Percentiles rank a stretch among this genome's conserved stretches.
Evolutionary conservation across 371 early-diverging fungal species (phyloP).

Genomic region (Smittium culicis): DNA sequence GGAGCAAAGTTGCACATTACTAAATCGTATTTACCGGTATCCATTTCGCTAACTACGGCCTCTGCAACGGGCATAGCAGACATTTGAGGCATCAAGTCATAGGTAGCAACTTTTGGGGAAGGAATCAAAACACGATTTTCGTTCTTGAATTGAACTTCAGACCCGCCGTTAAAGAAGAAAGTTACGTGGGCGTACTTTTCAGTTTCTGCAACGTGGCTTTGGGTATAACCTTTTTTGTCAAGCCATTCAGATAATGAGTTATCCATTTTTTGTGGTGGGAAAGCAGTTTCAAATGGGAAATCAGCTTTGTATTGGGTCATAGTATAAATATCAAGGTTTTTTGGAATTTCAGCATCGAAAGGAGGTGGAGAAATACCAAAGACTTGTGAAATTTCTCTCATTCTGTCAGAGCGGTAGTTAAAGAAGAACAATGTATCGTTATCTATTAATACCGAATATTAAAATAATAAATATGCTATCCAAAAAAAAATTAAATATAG

Average conservation of each 20-base stretch:
- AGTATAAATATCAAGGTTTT: conserved; percentile 70
- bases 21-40: conserved; percentile 68
- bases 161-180: conserved; percentile 99
- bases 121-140: conserved; percentile 87
- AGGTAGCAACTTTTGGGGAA: conserved; percentile 94
- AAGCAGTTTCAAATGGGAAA: conserved; percentile 80
- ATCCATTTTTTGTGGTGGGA: conserved; percentile 90
- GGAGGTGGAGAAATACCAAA: conserved; percentile 80
- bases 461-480: not conserved
- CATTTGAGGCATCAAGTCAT: conserved; percentile 96
- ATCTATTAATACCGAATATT: conserved; percentile 19
- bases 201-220: conserved; percentile 96
- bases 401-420: conserved; percentile 97
- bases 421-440: conserved; percentile 80
- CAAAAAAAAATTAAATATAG: not conserved
- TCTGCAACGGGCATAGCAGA: conserved; percentile 76
- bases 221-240: conserved; percentile 62
- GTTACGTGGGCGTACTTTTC: conserved; percentile 99
- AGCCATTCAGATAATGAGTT: conserved; percentile 97
- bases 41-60: conserved; percentile 74
- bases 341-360: conserved; percentile 62
- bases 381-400: conserved; percentile 89
- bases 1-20: conserved; percentile 99
- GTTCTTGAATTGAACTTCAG: conserved; percentile 68
- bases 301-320: conserved; percentile 98